These are phyloP conservation scores for Lactifluus hygrophoroides DNA, from an alignment of 768 basidiomycete species.

Conservation along the genomic window DNA sequence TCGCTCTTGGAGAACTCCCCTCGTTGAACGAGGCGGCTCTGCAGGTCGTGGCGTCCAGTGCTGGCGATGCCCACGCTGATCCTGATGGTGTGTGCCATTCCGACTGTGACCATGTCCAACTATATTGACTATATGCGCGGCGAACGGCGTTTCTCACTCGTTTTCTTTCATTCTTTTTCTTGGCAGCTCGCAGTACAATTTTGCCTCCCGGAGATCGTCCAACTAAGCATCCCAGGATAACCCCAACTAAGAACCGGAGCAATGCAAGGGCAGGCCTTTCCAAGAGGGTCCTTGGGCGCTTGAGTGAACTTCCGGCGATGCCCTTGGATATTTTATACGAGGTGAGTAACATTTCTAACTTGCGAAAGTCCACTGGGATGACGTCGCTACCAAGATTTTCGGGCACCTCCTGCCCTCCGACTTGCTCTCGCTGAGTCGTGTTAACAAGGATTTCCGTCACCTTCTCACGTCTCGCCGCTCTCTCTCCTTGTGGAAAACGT, in stretches of 20 bases:
- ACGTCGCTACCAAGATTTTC: constrained; percentile 23
- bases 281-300: constrained; percentile 1
- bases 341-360: constrained; percentile 10
- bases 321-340: constrained; percentile 26
- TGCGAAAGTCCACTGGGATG: neutral
- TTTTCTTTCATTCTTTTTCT: neutral
- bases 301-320: constrained; percentile 20
- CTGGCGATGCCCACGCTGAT: neutral
- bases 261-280: neutral
- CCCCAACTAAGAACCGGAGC: neutral
- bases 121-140: neutral
- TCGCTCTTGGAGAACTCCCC: neutral
- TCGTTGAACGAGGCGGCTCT: neutral
- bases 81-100: neutral
- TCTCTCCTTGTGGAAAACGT: constrained; percentile 24
- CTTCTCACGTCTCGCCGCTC: constrained; percentile 23
- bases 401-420: constrained; percentile 27
- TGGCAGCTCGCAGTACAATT: neutral
- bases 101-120: neutral
- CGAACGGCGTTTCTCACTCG: neutral
- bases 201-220: neutral
- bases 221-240: neutral
- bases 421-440: constrained; percentile 27
- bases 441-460: constrained; percentile 24
- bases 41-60: neutral